phyloP scores from a whole-genome alignment of 768 basidiomycete genomes.

The Boletus huronensis region DNA sequence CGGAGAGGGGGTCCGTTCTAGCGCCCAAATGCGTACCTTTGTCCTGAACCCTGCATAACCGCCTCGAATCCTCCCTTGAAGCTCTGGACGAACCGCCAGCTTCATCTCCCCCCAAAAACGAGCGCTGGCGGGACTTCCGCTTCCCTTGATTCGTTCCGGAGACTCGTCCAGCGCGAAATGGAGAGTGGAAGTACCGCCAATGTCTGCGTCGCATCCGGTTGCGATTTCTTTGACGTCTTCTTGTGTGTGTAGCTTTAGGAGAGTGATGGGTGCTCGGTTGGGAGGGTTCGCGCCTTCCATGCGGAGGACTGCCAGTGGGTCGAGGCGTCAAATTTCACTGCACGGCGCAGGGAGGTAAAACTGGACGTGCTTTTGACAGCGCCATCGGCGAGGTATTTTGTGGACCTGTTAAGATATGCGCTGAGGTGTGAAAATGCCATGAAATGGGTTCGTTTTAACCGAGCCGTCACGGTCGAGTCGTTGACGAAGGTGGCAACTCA shows the following conservation, averaged over 20 bases:
- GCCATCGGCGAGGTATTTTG: slow-evolving; percentile 38
- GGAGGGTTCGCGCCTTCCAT: slow-evolving; percentile 77
- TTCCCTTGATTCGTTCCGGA: slow-evolving; percentile 41
- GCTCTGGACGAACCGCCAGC: slow-evolving; percentile 61
- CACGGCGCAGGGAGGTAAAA: slow-evolving; percentile 7
- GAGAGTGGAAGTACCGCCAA: slow-evolving; percentile 81
- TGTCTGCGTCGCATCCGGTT: slow-evolving; percentile 83
- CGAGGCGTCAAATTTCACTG: slow-evolving; percentile 12
- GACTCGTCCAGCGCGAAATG: slow-evolving; percentile 65
- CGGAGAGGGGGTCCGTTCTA: not conserved
- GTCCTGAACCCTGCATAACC: slow-evolving; percentile 93
- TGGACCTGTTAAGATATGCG: slow-evolving; percentile 38
- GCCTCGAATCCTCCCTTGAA: slow-evolving; percentile 66
- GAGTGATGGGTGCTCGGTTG: slow-evolving; percentile 54
- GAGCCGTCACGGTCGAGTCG: no score
- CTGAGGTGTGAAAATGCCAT: slow-evolving; percentile 28
- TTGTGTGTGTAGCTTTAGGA: slow-evolving; percentile 61
- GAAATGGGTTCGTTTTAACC: not conserved
- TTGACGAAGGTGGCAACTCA: not conserved
- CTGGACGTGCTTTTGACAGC: slow-evolving; percentile 38
- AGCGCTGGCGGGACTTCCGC: slow-evolving; percentile 51
- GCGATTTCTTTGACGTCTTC: slow-evolving; percentile 63
- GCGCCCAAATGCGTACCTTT: slow-evolving; percentile 47
- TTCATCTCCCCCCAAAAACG: slow-evolving; percentile 82
- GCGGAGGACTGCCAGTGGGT: slow-evolving; percentile 48